These are phyloP conservation scores for Pseudopithomyces chartarum DNA, from an alignment of 2,329 filamentous ascomycete genomes.

Conservation along the genomic window DNA sequence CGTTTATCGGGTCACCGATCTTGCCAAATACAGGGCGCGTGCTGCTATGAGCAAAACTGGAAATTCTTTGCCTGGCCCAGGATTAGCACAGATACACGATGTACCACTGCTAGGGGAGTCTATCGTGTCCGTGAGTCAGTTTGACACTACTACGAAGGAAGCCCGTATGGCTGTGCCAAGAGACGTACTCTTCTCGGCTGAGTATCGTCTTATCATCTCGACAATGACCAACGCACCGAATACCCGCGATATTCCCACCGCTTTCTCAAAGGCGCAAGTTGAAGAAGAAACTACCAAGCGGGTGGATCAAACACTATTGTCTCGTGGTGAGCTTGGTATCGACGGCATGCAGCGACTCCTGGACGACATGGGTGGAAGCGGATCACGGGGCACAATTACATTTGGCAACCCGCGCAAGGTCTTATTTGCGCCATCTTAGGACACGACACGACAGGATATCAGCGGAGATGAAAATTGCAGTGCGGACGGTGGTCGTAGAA, in stretches of 20 bases:
- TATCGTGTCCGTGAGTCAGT: slow-evolving; percentile 51
- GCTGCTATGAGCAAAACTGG: slow-evolving; percentile 40
- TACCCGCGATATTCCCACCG: slow-evolving; percentile 33
- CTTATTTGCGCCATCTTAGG: slow-evolving; percentile 38
- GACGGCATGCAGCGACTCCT: slow-evolving; percentile 55
- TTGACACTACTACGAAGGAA: slow-evolving; percentile 45
- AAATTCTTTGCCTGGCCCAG: slow-evolving; percentile 47
- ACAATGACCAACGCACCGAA: slow-evolving; percentile 39
- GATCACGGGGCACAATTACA: slow-evolving; percentile 24
- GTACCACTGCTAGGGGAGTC: slow-evolving; percentile 49
- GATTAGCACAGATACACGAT: slow-evolving; percentile 48
- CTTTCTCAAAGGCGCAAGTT: slow-evolving; percentile 32
- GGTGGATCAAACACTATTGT: slow-evolving; percentile 51
- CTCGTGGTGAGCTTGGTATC: slow-evolving; percentile 52
- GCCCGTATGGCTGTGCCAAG: slow-evolving; percentile 51
- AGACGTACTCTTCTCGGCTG: slow-evolving; percentile 50
- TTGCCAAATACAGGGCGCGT: slow-evolving; percentile 53
- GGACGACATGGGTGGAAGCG: slow-evolving; percentile 37
- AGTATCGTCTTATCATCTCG: slow-evolving; percentile 52
- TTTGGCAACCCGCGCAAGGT: slow-evolving; percentile 42
- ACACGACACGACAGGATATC: not conserved
- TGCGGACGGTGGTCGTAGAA: not conserved
- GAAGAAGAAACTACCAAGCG: slow-evolving; percentile 35
- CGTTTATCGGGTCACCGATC: slow-evolving; percentile 51
- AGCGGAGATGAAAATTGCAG: not conserved